These are phyloP conservation scores for Drechslera avenae DNA, from an alignment of 2,329 filamentous ascomycete genomes.

Conservation along the genomic window DNA sequence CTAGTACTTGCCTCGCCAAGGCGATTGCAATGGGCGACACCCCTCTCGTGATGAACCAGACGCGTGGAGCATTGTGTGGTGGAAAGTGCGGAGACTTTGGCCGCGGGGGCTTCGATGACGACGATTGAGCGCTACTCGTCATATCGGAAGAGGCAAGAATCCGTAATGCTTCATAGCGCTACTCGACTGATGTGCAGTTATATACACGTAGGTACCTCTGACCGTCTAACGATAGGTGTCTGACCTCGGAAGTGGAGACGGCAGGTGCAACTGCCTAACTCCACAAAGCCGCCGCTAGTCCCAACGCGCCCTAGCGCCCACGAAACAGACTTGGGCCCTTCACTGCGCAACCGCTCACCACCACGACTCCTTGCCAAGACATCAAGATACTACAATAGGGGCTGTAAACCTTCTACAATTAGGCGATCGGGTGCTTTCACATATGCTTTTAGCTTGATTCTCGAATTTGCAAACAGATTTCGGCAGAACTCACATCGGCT, in stretches of 20 bases:
- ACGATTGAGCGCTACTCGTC: constrained; percentile 21
- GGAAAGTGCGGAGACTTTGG: constrained; percentile 60
- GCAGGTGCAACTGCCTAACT: constrained; percentile 18
- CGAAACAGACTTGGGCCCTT: constrained; percentile 19
- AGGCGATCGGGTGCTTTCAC: too few relatives aligned
- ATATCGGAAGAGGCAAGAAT: constrained; percentile 5
- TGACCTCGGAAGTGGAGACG: constrained; percentile 17
- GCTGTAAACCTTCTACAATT: neutral
- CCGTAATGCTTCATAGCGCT: constrained; percentile 2
- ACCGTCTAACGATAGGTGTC: constrained; percentile 1
- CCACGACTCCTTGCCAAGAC: constrained; percentile 9
- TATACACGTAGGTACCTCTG: neutral
- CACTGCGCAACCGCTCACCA: constrained; percentile 12
- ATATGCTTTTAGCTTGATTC: neutral
- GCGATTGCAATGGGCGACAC: constrained; percentile 84
- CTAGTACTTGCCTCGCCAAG: constrained; percentile 78
- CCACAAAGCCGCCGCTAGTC: constrained; percentile 12
- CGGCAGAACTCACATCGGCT: neutral
- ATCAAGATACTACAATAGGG: neutral
- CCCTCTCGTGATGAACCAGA: constrained; percentile 90
- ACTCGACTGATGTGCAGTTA: neutral
- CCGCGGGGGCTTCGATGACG: constrained; percentile 41
- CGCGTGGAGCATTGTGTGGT: constrained; percentile 70
- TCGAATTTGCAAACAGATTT: neutral
- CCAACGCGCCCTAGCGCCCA: constrained; percentile 19